Evolutionary conservation across 2,329 filamentous ascomycete genomes (phyloP).

Genomic region (Tolypocladium cylindrosporum): DNA sequence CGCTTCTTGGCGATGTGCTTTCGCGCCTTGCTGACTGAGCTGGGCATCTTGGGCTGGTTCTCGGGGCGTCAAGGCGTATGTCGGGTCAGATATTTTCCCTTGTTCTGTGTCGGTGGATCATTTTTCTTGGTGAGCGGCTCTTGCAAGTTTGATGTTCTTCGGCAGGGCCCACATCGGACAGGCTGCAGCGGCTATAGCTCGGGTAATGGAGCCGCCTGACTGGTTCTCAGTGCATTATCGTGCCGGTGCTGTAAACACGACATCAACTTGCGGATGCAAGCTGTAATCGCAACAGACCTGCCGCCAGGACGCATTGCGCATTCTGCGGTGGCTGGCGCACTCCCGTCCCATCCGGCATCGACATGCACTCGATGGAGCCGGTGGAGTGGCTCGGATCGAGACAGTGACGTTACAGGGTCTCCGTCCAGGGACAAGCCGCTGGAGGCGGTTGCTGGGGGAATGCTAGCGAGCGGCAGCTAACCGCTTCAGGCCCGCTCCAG

Average conservation of each 20-base stretch:
- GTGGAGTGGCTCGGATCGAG: neutral
- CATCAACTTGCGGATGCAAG: no score
- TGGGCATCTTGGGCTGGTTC: conserved; percentile 53
- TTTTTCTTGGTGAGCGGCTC: neutral
- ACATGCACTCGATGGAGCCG: neutral
- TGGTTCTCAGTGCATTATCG: no score
- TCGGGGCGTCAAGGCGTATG: neutral
- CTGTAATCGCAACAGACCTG: no score
- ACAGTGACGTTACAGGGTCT: neutral
- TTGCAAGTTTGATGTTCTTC: neutral
- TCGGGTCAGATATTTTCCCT: neutral
- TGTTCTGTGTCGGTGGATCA: neutral
- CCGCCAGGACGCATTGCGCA: neutral
- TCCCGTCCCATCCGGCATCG: neutral
- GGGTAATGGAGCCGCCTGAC: neutral
- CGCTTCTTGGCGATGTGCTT: conserved; percentile 90
- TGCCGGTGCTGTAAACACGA: no score
- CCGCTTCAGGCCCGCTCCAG: neutral
- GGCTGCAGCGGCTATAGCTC: neutral
- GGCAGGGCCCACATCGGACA: neutral
- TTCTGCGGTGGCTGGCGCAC: neutral
- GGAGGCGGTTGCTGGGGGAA: conserved; percentile 3
- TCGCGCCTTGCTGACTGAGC: conserved; percentile 68
- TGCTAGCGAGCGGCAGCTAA: conserved; percentile 1
- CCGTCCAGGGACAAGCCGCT: no score